Base-by-base conservation (phyloP, 208 protist genomes). In the Endotrypanum monterogeii region DNA sequence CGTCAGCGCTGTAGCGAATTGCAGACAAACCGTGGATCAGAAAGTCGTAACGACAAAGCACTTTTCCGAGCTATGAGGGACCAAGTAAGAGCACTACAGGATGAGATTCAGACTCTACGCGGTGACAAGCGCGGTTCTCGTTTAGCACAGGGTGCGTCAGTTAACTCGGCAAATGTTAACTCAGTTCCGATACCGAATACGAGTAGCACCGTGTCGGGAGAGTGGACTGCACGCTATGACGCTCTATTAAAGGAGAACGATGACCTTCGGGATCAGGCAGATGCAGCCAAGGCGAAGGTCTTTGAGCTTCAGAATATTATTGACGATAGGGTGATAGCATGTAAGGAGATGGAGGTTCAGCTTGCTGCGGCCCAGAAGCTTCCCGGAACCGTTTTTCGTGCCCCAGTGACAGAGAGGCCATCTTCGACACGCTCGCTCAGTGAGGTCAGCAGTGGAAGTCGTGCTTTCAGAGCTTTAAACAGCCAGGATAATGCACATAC, bases 11-110 rank as follows among this genome's bases (percentile, higher is more conserved):
- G 92, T 14, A 73, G 72, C n/a, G n/a, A 46, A 28, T 55, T 88
- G 9, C 79, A 88, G 58, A 46, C 50, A 1, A 78, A 28, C 48
- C 76, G 73, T n/a, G 51, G 63, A 50, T 67, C 82, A 14, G 79
- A 58, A 30, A 67, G 76, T 18, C 76, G 69, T 39, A 83, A 80
- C 46, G 75, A 88, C 55, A 84, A 83, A 55, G 86, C 87, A n/a
- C 77, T 92, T 71, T 92, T 87, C 68, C 76, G 72, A 35, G 80
- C 80, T 4, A 83, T 94, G 63, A 87, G 90, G 73, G 85, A 84
- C 30, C 90, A 94, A 71, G 80, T 94, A 11, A 73, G 30, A 50
- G 65, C 77, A 9, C 37, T 82, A 20, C 77, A 82, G 61, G 66
- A 76, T 18, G 77, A 82, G 61, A 76, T 82, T 30, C 67, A 74